Evolutionary conservation across 352 stramenopile species (phyloP).

Genomic region (Elongisporangium anandrum): DNA sequence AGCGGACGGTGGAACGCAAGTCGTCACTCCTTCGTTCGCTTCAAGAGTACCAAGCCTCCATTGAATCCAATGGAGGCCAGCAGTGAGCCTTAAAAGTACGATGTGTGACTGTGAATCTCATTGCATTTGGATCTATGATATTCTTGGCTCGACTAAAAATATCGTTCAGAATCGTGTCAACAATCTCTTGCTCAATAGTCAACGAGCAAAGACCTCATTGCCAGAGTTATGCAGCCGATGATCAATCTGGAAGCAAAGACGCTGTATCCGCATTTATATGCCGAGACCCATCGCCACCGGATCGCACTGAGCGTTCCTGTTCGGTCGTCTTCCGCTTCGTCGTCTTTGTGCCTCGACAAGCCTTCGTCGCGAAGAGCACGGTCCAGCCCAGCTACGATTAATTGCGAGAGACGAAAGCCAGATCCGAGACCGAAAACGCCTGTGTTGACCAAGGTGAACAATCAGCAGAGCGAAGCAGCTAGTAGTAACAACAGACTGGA

Average conservation of each 20-base stretch:
- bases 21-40: not conserved
- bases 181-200: not conserved
- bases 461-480: not conserved
- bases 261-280: not conserved
- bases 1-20: constrained; percentile 1
- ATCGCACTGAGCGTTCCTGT: not conserved
- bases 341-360: not conserved
- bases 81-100: no score
- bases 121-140: not conserved
- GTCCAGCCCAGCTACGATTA: not conserved
- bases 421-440: not conserved
- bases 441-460: not conserved
- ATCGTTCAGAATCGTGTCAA: not conserved
- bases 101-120: no score
- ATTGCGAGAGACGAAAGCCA: not conserved
- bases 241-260: not conserved
- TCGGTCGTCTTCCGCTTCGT: not conserved
- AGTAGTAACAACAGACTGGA: not conserved
- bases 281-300: not conserved
- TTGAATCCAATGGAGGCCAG: not conserved
- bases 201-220: no score
- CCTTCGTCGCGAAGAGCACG: not conserved
- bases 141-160: not conserved
- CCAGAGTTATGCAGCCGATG: not conserved
- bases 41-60: not conserved